Evolutionary conservation across 164 flowering plant genomes (phyloP), one percentile per base, ranked within the genome.

Genomic region (Umbilicus rupestris): DNA sequence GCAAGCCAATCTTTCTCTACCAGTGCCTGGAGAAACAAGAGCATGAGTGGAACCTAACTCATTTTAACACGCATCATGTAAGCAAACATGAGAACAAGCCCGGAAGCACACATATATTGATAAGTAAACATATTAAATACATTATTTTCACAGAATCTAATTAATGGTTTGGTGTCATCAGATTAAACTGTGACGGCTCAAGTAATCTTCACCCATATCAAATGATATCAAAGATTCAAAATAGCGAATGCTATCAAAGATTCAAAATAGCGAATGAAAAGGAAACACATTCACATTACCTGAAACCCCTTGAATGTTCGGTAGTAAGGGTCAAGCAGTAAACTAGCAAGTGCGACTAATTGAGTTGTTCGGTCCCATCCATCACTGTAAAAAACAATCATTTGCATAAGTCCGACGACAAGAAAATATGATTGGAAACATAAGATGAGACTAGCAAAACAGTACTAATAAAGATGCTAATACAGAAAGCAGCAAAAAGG

Each of bases 291-390:
- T 64, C 28, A 39, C 12, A 74, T 64, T 81, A 95, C 99, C 97
- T 95, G 99, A 79, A 95, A 95, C 20, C 99, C 99, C 8, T 80
- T 68, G 39, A 95, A 78, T 71, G 99, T 95, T 39, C 99, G 81
- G 73, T 95, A 92, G 72, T 88, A 92, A 62, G 99, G 98, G 83
- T 95, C 99, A 72, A 95, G 97, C 81, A 95, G 67, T 79, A 95
- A 78, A 73, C 86, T 83, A 69, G 99, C 96, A 74, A 95, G 91
- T 37, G 99, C 80, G 65, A 95, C 89, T 81, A 95, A 73, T 73
- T 95, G 99, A 67, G 90, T 82, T 68, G 99, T 95, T 78, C 99
- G 83, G 71, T 95, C 99, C 99, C 99, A 95, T 66, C 99, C 99
- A 82, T 95, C 99, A 83, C 99, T 95, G 68, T 65, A 75, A 24